These are phyloP conservation scores for Rosa multiflora DNA, from an alignment of 306 rosid genomes.

Conservation along the genomic window DNA sequence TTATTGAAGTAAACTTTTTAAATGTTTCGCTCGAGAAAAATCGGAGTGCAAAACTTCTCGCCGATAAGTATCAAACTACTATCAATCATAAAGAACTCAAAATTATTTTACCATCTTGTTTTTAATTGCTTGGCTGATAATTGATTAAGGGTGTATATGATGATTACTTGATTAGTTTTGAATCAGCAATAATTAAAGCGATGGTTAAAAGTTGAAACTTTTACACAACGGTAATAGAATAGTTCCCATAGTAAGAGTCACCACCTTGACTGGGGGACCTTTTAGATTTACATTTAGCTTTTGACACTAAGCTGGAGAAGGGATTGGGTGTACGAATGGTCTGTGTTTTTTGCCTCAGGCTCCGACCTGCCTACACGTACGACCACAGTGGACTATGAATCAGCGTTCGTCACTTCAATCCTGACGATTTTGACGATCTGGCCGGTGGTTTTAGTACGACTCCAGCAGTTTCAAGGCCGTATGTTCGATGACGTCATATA, in stretches of 20 bases:
- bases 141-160: background rate
- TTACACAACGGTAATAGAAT: conserved; percentile 6
- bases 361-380: background rate
- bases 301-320: background rate
- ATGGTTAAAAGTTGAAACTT: background rate
- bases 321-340: background rate
- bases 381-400: background rate
- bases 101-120: background rate
- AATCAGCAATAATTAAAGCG: background rate
- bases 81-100: too few species aligned
- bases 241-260: background rate
- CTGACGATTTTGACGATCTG: background rate
- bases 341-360: background rate
- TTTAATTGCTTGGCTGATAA: background rate
- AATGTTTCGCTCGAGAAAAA: too few species aligned
- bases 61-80: too few species aligned
- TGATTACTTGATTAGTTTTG: background rate
- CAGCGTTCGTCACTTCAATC: background rate
- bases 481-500: background rate
- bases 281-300: background rate
- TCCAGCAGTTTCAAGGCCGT: too few species aligned
- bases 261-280: background rate
- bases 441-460: background rate
- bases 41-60: too few species aligned
- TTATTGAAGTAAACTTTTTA: too few species aligned